Conservation (phyloP, 306 rosid species). For the Cicer chorassanicum region DNA sequence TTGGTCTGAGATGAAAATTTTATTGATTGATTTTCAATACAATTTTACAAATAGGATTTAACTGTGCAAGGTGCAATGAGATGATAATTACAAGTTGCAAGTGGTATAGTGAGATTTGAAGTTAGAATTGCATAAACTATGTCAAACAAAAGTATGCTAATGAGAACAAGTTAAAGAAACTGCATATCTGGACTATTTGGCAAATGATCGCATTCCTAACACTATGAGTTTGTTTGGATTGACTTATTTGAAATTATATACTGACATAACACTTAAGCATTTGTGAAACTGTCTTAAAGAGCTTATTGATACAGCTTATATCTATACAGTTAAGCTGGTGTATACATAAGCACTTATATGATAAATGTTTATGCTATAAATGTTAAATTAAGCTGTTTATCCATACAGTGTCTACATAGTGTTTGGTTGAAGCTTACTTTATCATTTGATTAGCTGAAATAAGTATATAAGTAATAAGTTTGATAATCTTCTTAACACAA, state of each 20-base stretch:
- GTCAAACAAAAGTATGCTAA: background rate
- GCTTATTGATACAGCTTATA: too few relatives aligned
- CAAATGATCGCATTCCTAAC: conserved; percentile 13
- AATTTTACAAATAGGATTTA: background rate
- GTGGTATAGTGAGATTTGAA: conserved; percentile 17
- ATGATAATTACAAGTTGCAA: background rate
- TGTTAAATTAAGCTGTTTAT: too few relatives aligned
- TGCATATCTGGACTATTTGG: conserved; percentile 8
- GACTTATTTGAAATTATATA: too few relatives aligned
- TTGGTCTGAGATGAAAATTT: conserved; percentile 16
- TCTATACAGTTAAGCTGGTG: too few relatives aligned
- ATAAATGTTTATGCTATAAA: too few relatives aligned
- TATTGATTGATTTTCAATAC: background rate
- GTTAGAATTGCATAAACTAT: conserved; percentile 26
- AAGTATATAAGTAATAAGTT: background rate
- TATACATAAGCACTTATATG: too few relatives aligned
- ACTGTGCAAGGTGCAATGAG: background rate
- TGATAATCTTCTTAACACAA: background rate
- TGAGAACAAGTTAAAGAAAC: background rate
- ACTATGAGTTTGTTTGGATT: background rate
- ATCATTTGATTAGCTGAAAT: background rate
- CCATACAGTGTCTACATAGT: background rate
- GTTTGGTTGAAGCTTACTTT: background rate
- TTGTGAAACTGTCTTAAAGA: too few relatives aligned
- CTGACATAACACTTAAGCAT: too few relatives aligned